Evolutionary conservation across 345 rosid genomes (phyloP), one percentile per base, ranked within the genome.

Genomic region (Limnanthes douglasii): DNA sequence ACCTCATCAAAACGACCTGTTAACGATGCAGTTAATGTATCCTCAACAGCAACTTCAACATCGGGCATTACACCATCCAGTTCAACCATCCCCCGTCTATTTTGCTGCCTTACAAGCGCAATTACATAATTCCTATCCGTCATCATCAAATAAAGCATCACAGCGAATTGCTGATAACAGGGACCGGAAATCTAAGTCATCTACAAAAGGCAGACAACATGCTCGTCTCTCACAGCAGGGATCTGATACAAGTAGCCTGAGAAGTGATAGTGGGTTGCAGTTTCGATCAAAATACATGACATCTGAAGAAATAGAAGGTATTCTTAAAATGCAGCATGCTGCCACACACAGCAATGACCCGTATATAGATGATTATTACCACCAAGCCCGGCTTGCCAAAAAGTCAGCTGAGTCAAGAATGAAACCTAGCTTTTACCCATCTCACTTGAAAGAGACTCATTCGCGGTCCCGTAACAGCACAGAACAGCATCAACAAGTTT

Each of bases 321-420:
- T 90, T 40, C 73, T 90, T 46, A 90, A 78, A 59, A 84, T 90
- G 93, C 98, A 90, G 74, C 96, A 77, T 56, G 72, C 85, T 6
- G 66, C 84, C 15, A 68, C 80, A 0, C 94, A 90, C 62, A 60
- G 75, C 48, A 84, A 48, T 39, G 96, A 84, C 43, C 88, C 84
- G 2, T 90, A 90, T 27, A 39, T 80, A 12, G 84, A 84, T 61
- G 98, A 90, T 64, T 90, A 90, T 48, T 90, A 90, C 57, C 94
- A 80, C 48, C 98, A 80, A 65, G 98, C 98, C 52, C 55, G 72
- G 30, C 88, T 90, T 47, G 76, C 77, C 1, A 75, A 70, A 50
- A 72, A 51, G 21, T 60, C 74, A 13, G 18, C 58, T 0, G 93
- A 75, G 26, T 55, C 86, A n/a, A 68, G 83, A 59, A 9, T 22